Conservation (phyloP, 441 rosid species). For the Kokia cookei region DNA sequence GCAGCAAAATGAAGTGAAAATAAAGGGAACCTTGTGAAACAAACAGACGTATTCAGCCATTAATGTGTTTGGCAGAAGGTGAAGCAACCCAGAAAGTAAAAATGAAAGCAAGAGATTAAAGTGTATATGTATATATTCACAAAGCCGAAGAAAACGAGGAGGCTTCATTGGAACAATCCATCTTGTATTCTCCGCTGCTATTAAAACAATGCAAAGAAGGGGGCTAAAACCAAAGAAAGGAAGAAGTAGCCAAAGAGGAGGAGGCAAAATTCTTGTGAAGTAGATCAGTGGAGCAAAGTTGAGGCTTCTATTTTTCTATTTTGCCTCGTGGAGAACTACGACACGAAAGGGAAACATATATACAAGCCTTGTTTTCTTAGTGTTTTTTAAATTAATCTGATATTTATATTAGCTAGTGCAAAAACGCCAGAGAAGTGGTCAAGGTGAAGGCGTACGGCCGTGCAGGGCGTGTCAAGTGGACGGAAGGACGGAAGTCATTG, state of each 20-base stretch:
- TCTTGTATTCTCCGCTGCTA: conserved; percentile 7
- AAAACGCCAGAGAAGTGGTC: too few relatives aligned
- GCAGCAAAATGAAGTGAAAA: neutral
- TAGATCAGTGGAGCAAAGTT: neutral
- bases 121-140: neutral
- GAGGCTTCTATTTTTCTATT: neutral
- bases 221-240: neutral
- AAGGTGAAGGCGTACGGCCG: too few relatives aligned
- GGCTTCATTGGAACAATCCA: neutral
- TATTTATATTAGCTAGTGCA: too few relatives aligned
- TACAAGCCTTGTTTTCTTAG: neutral
- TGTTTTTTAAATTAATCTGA: neutral
- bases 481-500: too few relatives aligned
- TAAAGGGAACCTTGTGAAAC: conserved; percentile 44
- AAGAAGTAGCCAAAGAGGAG: neutral
- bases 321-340: conserved; percentile 15
- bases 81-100: neutral
- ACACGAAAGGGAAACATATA: neutral
- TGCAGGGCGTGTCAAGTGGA: too few relatives aligned
- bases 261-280: neutral
- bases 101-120: neutral
- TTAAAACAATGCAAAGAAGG: neutral
- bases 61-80: conserved; percentile 21
- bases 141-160: neutral
- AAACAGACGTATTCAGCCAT: conserved; percentile 59